phyloP scores from a whole-genome alignment of 2,329 filamentous ascomycete species.

The Aspergillus calidoustus region DNA sequence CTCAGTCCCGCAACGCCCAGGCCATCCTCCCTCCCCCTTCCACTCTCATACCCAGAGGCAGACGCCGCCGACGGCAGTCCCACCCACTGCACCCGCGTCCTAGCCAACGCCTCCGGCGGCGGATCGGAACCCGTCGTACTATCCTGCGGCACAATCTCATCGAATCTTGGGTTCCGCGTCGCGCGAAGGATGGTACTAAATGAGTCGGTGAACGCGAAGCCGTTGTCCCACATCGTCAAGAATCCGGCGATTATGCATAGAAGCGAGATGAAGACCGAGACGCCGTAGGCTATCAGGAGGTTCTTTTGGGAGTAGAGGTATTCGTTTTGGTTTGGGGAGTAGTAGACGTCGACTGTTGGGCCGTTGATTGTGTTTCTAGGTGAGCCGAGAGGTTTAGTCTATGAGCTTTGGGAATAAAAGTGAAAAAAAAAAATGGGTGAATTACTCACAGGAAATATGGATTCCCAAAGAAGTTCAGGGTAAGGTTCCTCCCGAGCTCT shows the following conservation, averaged over 20 bases:
- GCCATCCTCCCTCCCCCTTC: neutral
- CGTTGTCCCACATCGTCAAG: conserved; percentile 9
- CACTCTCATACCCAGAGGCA: too few relatives aligned
- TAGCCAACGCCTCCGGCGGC: neutral
- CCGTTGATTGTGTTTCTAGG: too few relatives aligned
- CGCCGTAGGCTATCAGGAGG: conserved; percentile 8
- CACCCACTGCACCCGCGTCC: conserved; percentile 7
- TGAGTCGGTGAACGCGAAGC: conserved; percentile 9
- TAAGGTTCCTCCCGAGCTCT: too few relatives aligned
- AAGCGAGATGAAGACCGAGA: conserved; percentile 2
- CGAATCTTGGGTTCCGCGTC: conserved; percentile 6
- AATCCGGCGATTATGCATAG: conserved; percentile 5
- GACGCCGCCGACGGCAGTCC: neutral
- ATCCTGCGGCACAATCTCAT: conserved; percentile 5
- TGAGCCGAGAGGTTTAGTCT: too few relatives aligned
- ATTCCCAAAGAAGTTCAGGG: conserved; percentile 1
- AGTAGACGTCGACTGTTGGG: too few relatives aligned
- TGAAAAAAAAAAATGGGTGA: too few relatives aligned
- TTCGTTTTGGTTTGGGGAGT: too few relatives aligned
- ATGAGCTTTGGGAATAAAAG: too few relatives aligned
- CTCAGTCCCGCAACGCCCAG: neutral
- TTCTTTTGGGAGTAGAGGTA: conserved; percentile 7
- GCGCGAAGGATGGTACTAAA: conserved; percentile 7
- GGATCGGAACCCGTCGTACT: conserved; percentile 4
- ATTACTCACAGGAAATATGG: conserved; percentile 4